Percentiles rank a stretch among this genome's conserved stretches.
Evolutionary conservation across 257 asterid genomes (phyloP).

Genomic region (Vinca minor): DNA sequence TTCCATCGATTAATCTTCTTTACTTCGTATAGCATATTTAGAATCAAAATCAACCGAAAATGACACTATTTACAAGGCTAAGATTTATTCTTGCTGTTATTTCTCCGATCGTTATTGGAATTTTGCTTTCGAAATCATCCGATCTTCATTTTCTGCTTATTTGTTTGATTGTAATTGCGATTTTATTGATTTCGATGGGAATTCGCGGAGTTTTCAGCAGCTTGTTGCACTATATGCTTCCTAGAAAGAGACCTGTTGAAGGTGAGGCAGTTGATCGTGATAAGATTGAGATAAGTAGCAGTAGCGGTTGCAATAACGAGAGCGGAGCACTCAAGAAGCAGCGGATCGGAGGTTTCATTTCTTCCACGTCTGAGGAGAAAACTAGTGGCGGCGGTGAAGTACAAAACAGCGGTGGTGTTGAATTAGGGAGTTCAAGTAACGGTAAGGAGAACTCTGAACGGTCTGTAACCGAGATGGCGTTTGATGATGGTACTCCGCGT

Average conservation of each 20-base stretch:
- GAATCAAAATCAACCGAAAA: constrained; percentile 12
- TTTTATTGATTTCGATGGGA: constrained; percentile 38
- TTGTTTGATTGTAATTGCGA: constrained; percentile 27
- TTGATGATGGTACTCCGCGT: constrained; percentile 59
- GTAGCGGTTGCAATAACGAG: constrained; percentile 40
- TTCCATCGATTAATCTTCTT: constrained; percentile 10
- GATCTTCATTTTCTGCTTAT: constrained; percentile 16
- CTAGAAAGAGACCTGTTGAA: constrained; percentile 88
- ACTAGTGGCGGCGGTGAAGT: constrained; percentile 18
- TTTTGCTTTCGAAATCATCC: constrained; percentile 16
- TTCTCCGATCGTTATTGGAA: constrained; percentile 27
- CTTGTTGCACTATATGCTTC: constrained; percentile 90
- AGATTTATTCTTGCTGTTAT: constrained; percentile 16
- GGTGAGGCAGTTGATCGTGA: constrained; percentile 66
- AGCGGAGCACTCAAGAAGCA: constrained; percentile 56
- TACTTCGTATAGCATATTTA: constrained; percentile 11
- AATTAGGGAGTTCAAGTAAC: constrained; percentile 26
- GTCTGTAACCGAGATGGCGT: constrained; percentile 69
- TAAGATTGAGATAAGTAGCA: constrained; percentile 8
- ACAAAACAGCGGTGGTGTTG: constrained; percentile 22
- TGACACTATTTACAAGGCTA: constrained; percentile 18
- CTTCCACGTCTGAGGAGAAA: constrained; percentile 27
- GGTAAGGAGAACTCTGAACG: constrained; percentile 35
- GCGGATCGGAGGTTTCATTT: constrained; percentile 27
- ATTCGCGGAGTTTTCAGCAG: constrained; percentile 49